Conservation (phyloP, 352 stramenopile species). For the Phytophthora foliorum region DNA sequence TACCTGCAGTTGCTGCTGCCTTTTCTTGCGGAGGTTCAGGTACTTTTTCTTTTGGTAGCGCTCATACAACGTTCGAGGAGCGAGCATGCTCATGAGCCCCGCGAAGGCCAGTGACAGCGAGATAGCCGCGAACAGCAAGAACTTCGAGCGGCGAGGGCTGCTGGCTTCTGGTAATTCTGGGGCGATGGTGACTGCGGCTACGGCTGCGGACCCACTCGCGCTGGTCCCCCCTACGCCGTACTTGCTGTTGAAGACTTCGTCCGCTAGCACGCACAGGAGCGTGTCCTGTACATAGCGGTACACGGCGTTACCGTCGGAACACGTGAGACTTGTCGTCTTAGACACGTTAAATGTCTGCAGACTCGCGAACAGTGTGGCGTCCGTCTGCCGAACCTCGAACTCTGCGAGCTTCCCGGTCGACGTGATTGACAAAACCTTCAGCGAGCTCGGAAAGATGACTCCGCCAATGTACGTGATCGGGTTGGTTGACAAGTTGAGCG, state of each 20-base stretch:
- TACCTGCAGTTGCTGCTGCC: slow-evolving; percentile 21
- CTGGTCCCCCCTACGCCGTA: slow-evolving; percentile 31
- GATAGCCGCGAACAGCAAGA: slow-evolving; percentile 34
- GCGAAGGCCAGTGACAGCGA: slow-evolving; percentile 31
- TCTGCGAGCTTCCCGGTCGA: slow-evolving; percentile 39
- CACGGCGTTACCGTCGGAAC: slow-evolving; percentile 43
- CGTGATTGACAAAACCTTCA: slow-evolving; percentile 36
- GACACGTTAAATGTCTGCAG: slow-evolving; percentile 46
- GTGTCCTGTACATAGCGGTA: slow-evolving; percentile 47
- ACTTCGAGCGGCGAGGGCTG: slow-evolving; percentile 45
- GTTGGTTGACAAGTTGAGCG: slow-evolving; percentile 51
- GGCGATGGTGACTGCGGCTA: not conserved
- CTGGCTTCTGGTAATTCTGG: slow-evolving; percentile 32
- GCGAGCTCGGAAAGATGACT: slow-evolving; percentile 42
- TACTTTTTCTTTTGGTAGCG: slow-evolving; percentile 40
- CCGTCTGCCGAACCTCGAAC: slow-evolving; percentile 53
- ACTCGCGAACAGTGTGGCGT: slow-evolving; percentile 35
- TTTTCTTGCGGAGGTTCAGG: slow-evolving; percentile 19
- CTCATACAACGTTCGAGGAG: slow-evolving; percentile 31
- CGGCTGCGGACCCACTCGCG: slow-evolving; percentile 14
- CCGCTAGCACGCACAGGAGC: slow-evolving; percentile 55
- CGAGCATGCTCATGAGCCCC: slow-evolving; percentile 34
- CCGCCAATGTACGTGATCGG: slow-evolving; percentile 45
- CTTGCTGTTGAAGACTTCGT: slow-evolving; percentile 47
- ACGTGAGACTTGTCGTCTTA: slow-evolving; percentile 40